These are phyloP conservation scores for Chalara sp. DNA, from an alignment of 2,329 filamentous ascomycete species.

Conservation along the genomic window DNA sequence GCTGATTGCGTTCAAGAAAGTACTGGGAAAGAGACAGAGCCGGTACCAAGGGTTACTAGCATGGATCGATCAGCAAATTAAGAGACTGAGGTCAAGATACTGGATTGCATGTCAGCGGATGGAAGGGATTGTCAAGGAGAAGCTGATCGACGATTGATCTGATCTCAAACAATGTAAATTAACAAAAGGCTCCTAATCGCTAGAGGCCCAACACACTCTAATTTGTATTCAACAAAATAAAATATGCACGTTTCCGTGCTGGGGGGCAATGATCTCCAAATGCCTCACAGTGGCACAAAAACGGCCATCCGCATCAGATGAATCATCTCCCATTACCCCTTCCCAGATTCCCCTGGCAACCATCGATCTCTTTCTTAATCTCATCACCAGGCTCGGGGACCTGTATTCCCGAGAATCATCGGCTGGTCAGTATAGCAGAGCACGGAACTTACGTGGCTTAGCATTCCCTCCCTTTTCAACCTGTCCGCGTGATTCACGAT, in stretches of 20 bases:
- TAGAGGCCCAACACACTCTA: not conserved
- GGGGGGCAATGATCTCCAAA: not conserved
- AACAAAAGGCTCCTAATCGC: not conserved
- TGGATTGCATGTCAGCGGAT: slow-evolving; percentile 7
- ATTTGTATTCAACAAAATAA: not conserved
- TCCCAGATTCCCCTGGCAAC: too few species aligned
- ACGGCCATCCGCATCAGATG: not conserved
- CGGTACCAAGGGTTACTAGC: slow-evolving; percentile 54
- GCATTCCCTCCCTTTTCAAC: too few species aligned
- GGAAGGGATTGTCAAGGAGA: slow-evolving; percentile 3
- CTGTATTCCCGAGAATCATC: too few species aligned
- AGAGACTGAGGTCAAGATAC: not conserved
- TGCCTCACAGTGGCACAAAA: not conserved
- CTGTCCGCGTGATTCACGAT: too few species aligned
- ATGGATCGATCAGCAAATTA: slow-evolving; percentile 51
- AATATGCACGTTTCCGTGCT: not conserved
- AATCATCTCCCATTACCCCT: not conserved
- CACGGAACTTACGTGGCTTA: too few species aligned
- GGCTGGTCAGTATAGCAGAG: too few species aligned
- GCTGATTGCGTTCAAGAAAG: slow-evolving; percentile 60
- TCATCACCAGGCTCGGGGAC: too few species aligned
- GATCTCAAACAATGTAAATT: too few species aligned
- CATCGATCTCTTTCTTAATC: too few species aligned
- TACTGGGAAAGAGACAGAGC: slow-evolving; percentile 67
- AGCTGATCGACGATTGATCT: not conserved